These are phyloP conservation scores for Globisporangium canariense DNA, from an alignment of 352 stramenopile genomes.

Conservation along the genomic window DNA sequence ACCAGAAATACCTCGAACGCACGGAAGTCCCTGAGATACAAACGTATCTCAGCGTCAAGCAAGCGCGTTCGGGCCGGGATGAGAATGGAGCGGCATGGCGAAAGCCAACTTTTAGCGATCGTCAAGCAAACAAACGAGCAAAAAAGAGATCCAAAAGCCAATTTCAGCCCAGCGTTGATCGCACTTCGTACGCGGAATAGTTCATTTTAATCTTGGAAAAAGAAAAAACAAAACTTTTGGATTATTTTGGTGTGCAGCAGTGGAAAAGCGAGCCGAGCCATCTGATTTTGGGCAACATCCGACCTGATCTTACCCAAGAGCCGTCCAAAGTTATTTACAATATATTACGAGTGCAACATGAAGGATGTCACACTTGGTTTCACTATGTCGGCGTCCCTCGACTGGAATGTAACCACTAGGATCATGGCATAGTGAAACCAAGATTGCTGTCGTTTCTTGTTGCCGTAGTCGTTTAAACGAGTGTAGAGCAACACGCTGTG, in stretches of 20 bases:
- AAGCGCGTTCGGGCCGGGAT: background rate
- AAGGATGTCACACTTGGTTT: too few species aligned
- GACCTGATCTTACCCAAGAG: constrained; percentile 1
- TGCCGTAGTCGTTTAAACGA: too few species aligned
- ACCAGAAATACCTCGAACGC: background rate
- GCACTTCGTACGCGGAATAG: background rate
- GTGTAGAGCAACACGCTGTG: too few species aligned
- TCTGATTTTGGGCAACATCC: constrained; percentile 5
- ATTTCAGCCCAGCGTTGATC: background rate
- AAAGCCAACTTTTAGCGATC: background rate
- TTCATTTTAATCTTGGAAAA: background rate
- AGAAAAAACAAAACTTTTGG: background rate
- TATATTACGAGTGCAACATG: too few species aligned
- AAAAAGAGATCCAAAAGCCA: background rate
- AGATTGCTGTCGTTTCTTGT: too few species aligned
- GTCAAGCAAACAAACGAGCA: background rate
- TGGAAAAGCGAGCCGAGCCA: constrained; percentile 2
- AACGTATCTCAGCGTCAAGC: background rate
- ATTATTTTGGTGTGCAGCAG: background rate
- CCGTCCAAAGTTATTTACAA: background rate
- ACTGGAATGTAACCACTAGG: too few species aligned
- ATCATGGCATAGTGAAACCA: too few species aligned
- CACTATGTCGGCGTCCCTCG: too few species aligned
- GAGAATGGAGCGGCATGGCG: background rate
- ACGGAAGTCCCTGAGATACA: background rate